Percentiles rank a stretch among this genome's conserved stretches.
These are phyloP conservation scores for Phytophthora macrochlamydospora DNA, from an alignment of 352 stramenopile genomes.

Conservation along the genomic window DNA sequence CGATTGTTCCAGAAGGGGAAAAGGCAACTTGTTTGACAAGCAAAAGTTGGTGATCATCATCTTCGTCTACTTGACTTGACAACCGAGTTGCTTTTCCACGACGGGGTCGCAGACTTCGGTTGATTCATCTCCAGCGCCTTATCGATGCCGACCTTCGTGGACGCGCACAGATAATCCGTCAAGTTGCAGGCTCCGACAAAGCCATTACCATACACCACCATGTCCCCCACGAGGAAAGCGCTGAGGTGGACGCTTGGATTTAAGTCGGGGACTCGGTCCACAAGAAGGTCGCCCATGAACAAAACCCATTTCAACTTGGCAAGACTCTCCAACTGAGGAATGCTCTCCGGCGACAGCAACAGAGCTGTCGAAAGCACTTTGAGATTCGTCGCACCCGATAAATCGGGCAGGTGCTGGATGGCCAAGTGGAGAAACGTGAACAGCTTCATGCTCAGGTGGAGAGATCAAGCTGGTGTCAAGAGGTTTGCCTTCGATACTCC, in stretches of 20 bases:
- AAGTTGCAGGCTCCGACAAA: constrained; percentile 20
- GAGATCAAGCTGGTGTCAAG: constrained; percentile 15
- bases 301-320: constrained; percentile 11
- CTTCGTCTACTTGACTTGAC: constrained; percentile 7
- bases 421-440: constrained; percentile 35
- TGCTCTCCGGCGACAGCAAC: constrained; percentile 6
- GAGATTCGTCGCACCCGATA: constrained; percentile 21
- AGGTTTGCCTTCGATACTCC: constrained; percentile 26
- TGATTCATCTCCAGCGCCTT: not conserved
- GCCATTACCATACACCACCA: constrained; percentile 25
- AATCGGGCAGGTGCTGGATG: constrained; percentile 21
- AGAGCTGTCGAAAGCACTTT: constrained; percentile 22
- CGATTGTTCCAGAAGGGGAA: constrained; percentile 38
- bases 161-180: constrained; percentile 9
- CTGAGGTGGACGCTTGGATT: constrained; percentile 1
- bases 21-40: not conserved
- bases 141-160: not conserved
- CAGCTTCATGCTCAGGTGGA: constrained; percentile 39
- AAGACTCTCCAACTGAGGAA: constrained; percentile 19
- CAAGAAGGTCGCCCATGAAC: not conserved
- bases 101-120: constrained; percentile 20
- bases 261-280: constrained; percentile 16
- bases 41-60: not conserved
- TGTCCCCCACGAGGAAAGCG: constrained; percentile 1
- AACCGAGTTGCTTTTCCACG: constrained; percentile 37